Percentiles rank a stretch among this genome's conserved stretches.
Evolutionary conservation across 2,329 filamentous ascomycete species (phyloP).

Genomic region (Colletotrichum noveboracense): DNA sequence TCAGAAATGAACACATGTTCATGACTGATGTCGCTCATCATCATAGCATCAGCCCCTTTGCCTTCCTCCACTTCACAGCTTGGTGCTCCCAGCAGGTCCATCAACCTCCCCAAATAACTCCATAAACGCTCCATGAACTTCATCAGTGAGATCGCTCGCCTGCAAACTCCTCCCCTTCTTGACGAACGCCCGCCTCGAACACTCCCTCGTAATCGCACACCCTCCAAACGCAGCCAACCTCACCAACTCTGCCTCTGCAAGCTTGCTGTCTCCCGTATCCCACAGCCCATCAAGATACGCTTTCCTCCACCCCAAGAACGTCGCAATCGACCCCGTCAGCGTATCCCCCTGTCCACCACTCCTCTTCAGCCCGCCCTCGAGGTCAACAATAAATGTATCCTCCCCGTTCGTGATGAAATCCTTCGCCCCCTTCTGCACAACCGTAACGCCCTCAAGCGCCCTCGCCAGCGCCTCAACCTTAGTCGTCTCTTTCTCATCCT

Average conservation of each 20-base stretch:
- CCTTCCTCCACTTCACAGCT: constrained; percentile 29
- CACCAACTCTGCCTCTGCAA: constrained; percentile 66
- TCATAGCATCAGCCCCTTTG: neutral
- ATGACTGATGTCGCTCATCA: neutral
- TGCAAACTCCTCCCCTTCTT: constrained; percentile 88
- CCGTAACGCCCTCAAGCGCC: constrained; percentile 84
- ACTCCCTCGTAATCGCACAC: constrained; percentile 87
- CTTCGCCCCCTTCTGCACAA: constrained; percentile 85
- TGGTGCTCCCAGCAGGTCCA: constrained; percentile 38
- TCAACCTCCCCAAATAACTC: constrained; percentile 78
- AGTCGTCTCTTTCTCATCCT: constrained; percentile 38
- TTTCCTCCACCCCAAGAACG: constrained; percentile 85
- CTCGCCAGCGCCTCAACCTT: constrained; percentile 71
- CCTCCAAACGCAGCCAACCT: constrained; percentile 86
- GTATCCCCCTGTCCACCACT: constrained; percentile 97
- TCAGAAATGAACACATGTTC: no score
- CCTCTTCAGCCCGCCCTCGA: constrained; percentile 84
- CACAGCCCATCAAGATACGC: constrained; percentile 87
- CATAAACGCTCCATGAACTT: constrained; percentile 83
- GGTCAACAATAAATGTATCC: constrained; percentile 76
- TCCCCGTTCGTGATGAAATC: constrained; percentile 86
- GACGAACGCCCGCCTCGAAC: constrained; percentile 83
- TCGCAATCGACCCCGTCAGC: constrained; percentile 86
- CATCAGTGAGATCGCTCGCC: constrained; percentile 90
- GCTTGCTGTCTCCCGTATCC: constrained; percentile 36